Percentiles rank a stretch among this genome's conserved stretches.
phyloP scores from a whole-genome alignment of 257 asterid species.

The Fraxinus pennsylvanica region DNA sequence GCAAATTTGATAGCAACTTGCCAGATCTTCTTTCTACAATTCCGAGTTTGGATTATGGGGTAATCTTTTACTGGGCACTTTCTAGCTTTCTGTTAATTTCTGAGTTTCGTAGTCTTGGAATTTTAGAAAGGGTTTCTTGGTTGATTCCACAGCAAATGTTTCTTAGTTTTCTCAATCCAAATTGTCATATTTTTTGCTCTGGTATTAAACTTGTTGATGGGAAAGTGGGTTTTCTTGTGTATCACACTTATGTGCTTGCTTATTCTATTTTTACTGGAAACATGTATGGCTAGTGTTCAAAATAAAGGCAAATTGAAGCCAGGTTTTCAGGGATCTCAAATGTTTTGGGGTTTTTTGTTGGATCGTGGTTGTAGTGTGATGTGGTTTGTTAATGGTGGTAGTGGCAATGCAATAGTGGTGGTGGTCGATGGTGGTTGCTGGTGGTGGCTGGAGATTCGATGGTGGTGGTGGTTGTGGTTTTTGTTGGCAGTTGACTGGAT shows the following conservation, averaged over 20 bases:
- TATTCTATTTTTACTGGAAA: slow-evolving; percentile 36
- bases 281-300: slow-evolving; percentile 16
- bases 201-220: slow-evolving; percentile 43
- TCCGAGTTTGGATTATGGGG: not conserved
- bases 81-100: not conserved
- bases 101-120: not conserved
- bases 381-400: too few species aligned
- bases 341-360: too few species aligned
- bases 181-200: not conserved
- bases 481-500: too few species aligned
- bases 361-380: too few species aligned
- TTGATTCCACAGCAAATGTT: not conserved
- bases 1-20: too few species aligned
- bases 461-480: too few species aligned
- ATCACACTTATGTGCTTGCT: slow-evolving; percentile 26
- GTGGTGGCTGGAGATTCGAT: too few species aligned
- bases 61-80: too few species aligned
- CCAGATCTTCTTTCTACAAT: not conserved
- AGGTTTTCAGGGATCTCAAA: too few species aligned
- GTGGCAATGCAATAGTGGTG: too few species aligned
- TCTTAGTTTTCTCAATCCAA: not conserved
- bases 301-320: too few species aligned
- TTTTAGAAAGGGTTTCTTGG: not conserved
- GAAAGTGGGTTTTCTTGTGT: slow-evolving; percentile 38
- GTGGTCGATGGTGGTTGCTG: too few species aligned